Conservation (phyloP, 495 filamentous ascomycete genomes). For the Aspergillus cavernicola region DNA sequence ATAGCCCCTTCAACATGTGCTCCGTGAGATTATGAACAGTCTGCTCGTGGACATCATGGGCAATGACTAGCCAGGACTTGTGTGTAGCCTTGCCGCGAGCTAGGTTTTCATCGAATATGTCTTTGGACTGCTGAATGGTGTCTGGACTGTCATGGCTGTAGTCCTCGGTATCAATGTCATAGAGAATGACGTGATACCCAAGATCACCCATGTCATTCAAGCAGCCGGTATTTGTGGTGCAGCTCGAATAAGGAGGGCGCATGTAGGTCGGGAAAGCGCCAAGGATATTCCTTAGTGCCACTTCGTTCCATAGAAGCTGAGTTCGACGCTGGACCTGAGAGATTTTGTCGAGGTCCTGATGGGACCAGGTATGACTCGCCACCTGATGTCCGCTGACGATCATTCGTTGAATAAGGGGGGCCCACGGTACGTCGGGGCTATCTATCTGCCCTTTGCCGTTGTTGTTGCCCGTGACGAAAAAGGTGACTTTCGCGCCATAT, state of each 20-base stretch:
- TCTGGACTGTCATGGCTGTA: slow-evolving; percentile 60
- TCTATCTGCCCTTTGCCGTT: slow-evolving; percentile 70
- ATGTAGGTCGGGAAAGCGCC: slow-evolving; percentile 84
- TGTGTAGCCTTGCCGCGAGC: slow-evolving; percentile 33
- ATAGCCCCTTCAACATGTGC: slow-evolving; percentile 63
- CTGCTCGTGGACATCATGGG: slow-evolving; percentile 76
- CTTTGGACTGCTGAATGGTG: slow-evolving; percentile 66
- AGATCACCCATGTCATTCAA: slow-evolving; percentile 56
- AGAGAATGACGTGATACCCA: slow-evolving; percentile 73
- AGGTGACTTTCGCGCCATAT: slow-evolving; percentile 68
- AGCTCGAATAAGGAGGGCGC: slow-evolving; percentile 78
- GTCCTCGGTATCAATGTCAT: slow-evolving; percentile 77
- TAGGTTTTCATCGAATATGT: slow-evolving; percentile 62
- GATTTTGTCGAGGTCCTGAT: slow-evolving; percentile 64
- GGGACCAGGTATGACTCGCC: slow-evolving; percentile 83
- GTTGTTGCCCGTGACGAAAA: slow-evolving; percentile 77
- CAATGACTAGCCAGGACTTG: slow-evolving; percentile 62
- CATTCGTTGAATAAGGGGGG: slow-evolving; percentile 65
- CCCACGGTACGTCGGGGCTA: slow-evolving; percentile 52
- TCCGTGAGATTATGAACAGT: slow-evolving; percentile 73
- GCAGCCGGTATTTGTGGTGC: slow-evolving; percentile 54
- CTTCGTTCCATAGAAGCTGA: slow-evolving; percentile 76
- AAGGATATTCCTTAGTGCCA: slow-evolving; percentile 72
- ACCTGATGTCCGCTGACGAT: slow-evolving; percentile 71
- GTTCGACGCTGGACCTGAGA: slow-evolving; percentile 52